Evolutionary conservation across 768 basidiomycete species (phyloP), one percentile per base, ranked within the genome.

Genomic region (Pisolithus marmoratus): DNA sequence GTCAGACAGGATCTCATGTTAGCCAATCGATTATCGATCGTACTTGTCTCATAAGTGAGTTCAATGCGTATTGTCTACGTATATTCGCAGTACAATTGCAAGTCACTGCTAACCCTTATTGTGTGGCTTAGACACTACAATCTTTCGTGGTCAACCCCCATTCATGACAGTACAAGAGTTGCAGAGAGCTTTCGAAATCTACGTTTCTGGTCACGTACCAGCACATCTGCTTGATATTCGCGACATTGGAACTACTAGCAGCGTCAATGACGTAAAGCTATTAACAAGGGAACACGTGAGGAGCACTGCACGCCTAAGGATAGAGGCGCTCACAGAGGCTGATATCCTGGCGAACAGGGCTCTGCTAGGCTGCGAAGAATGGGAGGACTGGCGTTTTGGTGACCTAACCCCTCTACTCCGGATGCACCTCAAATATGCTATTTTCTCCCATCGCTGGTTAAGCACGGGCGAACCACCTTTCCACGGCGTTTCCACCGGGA

Each of bases 371-470:
- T 24, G 20, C 17, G 42, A 44, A 15, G 23, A 23, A 27, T 44
- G 42, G 42, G 26, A 44, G 42, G 26, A 44, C 42, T 44, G 42
- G 42, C 42, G 22, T n/a, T 8, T 19, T 14, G 20, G 26, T 23
- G 42, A 44, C 42, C 8, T 44, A 9, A 44, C 26, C 20, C 42
- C 45, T 9, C 15, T 50, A 19, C n/a, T 50, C 19, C 19, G 27
- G 23, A 11, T 17, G 22, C 23, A 41, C 9, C 9, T 52, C 14
- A 42, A 42, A 44, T 53, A 53, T 27, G 47, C 48, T 12, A 53
- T 49, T 19, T 38, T 53, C 22, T 53, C 52, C 8, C 52, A 53
- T 26, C 31, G 47, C 8, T 53, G 52, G 52, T 46, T 41, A 11
- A 27, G 23, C 24, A 46, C 15, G 11, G 53, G 48, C 5, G 53